A percentile compares a stretch with the other conserved stretches of the same genome.
Evolutionary conservation across 257 asterid genomes (phyloP).

Genomic region (Dorcoceras hygrometricum): DNA sequence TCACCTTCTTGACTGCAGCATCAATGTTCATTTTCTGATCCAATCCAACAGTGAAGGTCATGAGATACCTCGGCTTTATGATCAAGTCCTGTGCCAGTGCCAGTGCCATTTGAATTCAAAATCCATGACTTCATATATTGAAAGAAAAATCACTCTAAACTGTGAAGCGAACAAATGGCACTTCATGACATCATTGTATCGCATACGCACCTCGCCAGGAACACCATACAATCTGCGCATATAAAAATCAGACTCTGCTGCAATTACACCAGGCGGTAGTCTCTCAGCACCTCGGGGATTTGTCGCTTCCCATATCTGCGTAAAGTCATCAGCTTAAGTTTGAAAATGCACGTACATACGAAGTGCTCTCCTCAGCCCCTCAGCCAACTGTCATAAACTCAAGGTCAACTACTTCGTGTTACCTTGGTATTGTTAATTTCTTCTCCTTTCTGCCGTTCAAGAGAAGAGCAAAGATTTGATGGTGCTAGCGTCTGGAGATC

Average conservation of each 20-base stretch:
- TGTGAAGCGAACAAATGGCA: background rate
- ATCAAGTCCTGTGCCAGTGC: slow-evolving; percentile 68
- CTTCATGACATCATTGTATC: background rate
- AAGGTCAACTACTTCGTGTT: background rate
- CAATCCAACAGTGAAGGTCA: slow-evolving; percentile 81
- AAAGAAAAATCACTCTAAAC: background rate
- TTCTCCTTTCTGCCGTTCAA: slow-evolving; percentile 46
- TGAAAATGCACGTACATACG: background rate
- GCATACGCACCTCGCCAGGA: slow-evolving; percentile 68
- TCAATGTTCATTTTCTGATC: slow-evolving; percentile 79
- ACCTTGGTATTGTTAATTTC: slow-evolving; percentile 54
- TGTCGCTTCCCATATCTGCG: slow-evolving; percentile 75
- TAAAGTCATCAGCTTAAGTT: slow-evolving; percentile 16
- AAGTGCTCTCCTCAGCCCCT: background rate
- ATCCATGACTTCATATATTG: background rate
- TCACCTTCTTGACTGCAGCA: slow-evolving; percentile 80
- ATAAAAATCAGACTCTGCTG: slow-evolving; percentile 63
- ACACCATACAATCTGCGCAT: slow-evolving; percentile 78
- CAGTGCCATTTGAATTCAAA: slow-evolving; percentile 19
- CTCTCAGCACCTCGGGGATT: slow-evolving; percentile 92
- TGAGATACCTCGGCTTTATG: slow-evolving; percentile 75
- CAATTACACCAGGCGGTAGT: slow-evolving; percentile 70
- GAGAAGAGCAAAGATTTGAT: slow-evolving; percentile 70
- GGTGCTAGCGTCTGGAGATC: slow-evolving; percentile 80
- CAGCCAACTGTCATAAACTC: background rate